Evolutionary conservation across 2,329 filamentous ascomycete genomes (phyloP), one percentile per base, ranked within the genome.

Genomic region (Claviceps sp.): DNA sequence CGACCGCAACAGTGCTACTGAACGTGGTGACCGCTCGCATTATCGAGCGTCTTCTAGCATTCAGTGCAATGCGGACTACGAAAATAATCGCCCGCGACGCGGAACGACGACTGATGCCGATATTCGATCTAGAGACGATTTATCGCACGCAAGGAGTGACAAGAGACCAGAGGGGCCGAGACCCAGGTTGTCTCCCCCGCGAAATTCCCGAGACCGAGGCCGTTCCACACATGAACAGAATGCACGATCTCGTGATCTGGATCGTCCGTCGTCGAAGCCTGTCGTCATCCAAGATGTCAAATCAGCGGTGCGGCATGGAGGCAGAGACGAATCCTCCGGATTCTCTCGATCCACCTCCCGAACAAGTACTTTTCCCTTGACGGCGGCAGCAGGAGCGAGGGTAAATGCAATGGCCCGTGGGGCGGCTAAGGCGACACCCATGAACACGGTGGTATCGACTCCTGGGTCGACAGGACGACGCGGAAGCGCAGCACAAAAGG

Each of bases 181-280:
- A 13, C 40, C 54, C 7, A 56, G 49, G 22, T 54, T 50, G 6
- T 55, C 59, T 6, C 56, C 62, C 2, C 30, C 9, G 30, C 54
- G 57, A 38, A 46, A 48, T 13, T 61, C 55, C 49, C 62, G 48
- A 59, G 62, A 57, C 54, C 61, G 65, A 6, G 69, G 62, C 18
- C 66, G 67, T 37, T 71, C 69, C 2, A 68, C 66, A 26, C 70
- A 72, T 20, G 72, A 73, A 9, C 59, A 65, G 36, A 54, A 62
- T 11, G 67, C 62, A 51, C 59, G 58, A 2, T 57, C 62, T 20
- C 56, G 63, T 52, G 47, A 63, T 52, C 49, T 63, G 40, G 58
- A 60, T 7, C 58, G 60, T 38, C 63, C 62, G n/a, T 62, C 63
- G 6, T 63, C 64, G 34, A 66, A 65, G 51, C 67, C 68, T 1